Base-by-base conservation (phyloP, 805 yeast species). In the Monosporozyma yasuniensis region DNA sequence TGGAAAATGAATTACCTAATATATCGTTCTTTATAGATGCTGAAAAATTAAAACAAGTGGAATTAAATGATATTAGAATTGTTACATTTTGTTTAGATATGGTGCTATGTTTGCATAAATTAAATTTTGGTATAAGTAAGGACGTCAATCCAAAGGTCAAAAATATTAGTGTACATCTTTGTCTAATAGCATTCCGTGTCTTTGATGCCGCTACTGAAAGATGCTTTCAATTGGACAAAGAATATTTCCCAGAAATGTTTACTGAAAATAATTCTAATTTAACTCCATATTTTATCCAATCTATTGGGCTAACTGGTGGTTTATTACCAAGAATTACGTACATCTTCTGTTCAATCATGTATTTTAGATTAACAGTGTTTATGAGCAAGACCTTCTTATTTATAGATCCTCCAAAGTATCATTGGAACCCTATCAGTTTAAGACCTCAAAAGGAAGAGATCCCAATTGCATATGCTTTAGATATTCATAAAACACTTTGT, bases 211-310 rank as follows among this genome's bases (percentile, higher is more conserved):
- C 56, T 3, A 49, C 52, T 1, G 38, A 37, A 8, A 41, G 48
- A n/a, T 50, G 56, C 18, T 54, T 47, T 34, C 47, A 49, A 27
- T 25, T 55, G 10, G 68, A 64, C 45, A 48, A 53, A 46, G 27
- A 49, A 45, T 41, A 50, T 11, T 57, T 51, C 43, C 57, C 65
- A 3, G 52, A 57, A 7, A 37, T 52, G 8, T n/a, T 56, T 2
- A 35, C 46, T 10, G 44, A 44, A 2, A 46, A 47, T 7, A 27
- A 39, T 14, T 44, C 44, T 4, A 37, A 28, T 21, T 16, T 61
- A 9, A 45, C 66, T 0, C 68, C 68, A 11, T 54, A 54, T 42
- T 23, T 59, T n/a, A 27, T 44, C 1, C 32, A 25, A 12, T 38
- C 44, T 8, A 28, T 38, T 23, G 39, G 28, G 21, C 18, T 45